phyloP scores from a whole-genome alignment of 169 alveolate genomes.

The Eimeria praecox region DNA sequence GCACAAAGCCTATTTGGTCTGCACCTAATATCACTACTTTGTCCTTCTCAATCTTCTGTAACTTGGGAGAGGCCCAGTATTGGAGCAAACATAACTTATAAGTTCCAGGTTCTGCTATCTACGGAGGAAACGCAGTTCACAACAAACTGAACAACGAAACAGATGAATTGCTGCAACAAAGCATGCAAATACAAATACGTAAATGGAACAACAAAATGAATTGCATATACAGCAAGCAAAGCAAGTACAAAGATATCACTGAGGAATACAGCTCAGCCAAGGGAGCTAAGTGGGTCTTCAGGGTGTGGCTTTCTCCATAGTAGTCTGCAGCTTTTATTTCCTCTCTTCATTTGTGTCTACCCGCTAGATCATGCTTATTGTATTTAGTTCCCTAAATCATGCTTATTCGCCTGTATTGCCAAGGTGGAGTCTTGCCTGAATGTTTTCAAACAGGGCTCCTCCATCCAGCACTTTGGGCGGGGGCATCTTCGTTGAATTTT shows the following conservation, averaged over 20 bases:
- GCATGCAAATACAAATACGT: too few relatives aligned
- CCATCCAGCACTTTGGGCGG: conserved; percentile 64
- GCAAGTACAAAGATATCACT: background rate
- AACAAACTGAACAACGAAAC: background rate
- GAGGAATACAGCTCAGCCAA: too few relatives aligned
- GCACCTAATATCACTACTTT: conserved; percentile 45
- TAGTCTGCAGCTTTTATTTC: too few relatives aligned
- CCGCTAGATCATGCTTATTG: background rate
- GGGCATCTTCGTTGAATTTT: conserved; percentile 1
- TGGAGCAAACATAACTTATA: conserved; percentile 78
- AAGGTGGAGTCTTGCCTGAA: conserved; percentile 3
- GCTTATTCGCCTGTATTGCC: too few relatives aligned
- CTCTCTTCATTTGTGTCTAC: background rate
- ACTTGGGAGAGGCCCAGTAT: conserved; percentile 61
- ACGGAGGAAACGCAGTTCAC: background rate
- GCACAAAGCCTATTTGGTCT: conserved; percentile 64
- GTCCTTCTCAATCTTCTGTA: too few relatives aligned
- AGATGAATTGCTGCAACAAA: too few relatives aligned
- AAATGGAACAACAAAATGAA: too few relatives aligned
- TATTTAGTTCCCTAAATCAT: too few relatives aligned
- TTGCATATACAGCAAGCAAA: background rate
- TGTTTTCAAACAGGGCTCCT: conserved; percentile 58
- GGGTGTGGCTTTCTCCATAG: too few relatives aligned
- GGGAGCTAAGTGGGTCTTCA: too few relatives aligned
- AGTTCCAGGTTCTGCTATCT: conserved; percentile 38